phyloP scores from a whole-genome alignment of 2,329 filamentous ascomycete genomes.

The Hypomyces perniciosus region DNA sequence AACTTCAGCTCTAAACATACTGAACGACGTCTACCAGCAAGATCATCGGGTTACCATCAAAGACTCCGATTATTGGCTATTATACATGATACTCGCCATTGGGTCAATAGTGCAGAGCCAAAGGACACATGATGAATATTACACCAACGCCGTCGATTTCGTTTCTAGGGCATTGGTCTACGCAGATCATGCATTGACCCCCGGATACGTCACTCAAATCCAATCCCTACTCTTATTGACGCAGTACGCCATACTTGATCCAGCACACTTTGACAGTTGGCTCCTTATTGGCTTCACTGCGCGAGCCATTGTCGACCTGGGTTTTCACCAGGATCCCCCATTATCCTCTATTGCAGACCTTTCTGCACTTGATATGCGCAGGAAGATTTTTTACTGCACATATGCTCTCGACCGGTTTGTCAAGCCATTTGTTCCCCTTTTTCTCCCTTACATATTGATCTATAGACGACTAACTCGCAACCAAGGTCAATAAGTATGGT shows the following conservation, averaged over 20 bases:
- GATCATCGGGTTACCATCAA: slow-evolving; percentile 52
- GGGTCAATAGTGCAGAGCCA: slow-evolving; percentile 69
- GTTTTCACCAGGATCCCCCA: slow-evolving; percentile 86
- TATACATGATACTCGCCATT: slow-evolving; percentile 86
- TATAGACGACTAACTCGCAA: slow-evolving; percentile 16
- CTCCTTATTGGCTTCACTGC: slow-evolving; percentile 87
- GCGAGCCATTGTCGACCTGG: slow-evolving; percentile 80
- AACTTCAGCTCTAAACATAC: slow-evolving; percentile 65
- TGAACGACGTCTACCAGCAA: slow-evolving; percentile 76
- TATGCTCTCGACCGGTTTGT: slow-evolving; percentile 80
- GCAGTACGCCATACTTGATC: slow-evolving; percentile 85
- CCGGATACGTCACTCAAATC: slow-evolving; percentile 78
- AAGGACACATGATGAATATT: slow-evolving; percentile 59
- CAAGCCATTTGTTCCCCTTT: not conserved
- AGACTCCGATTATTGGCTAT: slow-evolving; percentile 73
- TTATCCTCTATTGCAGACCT: slow-evolving; percentile 62
- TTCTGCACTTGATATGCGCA: slow-evolving; percentile 66
- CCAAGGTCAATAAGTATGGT: slow-evolving; percentile 79
- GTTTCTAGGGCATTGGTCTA: slow-evolving; percentile 63
- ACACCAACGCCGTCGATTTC: slow-evolving; percentile 49
- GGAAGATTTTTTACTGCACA: slow-evolving; percentile 83
- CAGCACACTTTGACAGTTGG: slow-evolving; percentile 89
- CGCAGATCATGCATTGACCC: slow-evolving; percentile 76
- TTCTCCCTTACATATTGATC: not conserved
- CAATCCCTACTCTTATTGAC: slow-evolving; percentile 82